Evolutionary conservation across 139 green algal genomes (phyloP).

Genomic region (Chara braunii): DNA sequence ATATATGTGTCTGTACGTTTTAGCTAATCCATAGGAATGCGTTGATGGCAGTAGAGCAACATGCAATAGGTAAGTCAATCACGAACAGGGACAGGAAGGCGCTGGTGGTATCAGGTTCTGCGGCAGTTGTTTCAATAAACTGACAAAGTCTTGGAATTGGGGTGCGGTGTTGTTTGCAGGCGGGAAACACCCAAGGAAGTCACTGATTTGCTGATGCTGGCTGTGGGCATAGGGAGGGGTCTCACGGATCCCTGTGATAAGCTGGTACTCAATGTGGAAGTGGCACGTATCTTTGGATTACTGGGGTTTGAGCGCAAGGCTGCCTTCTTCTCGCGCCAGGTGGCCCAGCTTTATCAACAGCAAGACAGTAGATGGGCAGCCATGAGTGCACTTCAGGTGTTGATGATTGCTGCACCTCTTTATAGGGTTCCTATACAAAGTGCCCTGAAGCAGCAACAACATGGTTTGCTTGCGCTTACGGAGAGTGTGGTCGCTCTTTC

Average conservation of each 20-base stretch:
- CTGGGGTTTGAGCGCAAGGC: constrained; percentile 35
- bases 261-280: constrained; percentile 25
- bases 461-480: background rate
- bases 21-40: no score
- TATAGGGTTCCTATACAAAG: background rate
- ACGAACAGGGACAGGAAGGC: no score
- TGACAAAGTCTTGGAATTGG: no score
- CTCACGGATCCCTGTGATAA: constrained; percentile 15
- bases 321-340: constrained; percentile 36
- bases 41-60: no score
- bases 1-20: no score
- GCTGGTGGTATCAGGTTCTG: no score
- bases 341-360: constrained; percentile 39
- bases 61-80: no score
- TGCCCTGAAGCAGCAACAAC: background rate
- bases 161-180: no score
- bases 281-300: constrained; percentile 16
- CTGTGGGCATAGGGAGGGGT: constrained; percentile 1
- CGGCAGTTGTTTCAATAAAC: no score
- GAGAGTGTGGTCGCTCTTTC: no score
- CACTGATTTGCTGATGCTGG: constrained; percentile 8
- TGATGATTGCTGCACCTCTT: constrained; percentile 5
- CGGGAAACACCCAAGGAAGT: no score
- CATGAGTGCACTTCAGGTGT: constrained; percentile 31
- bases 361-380: constrained; percentile 25